Conservation (phyloP, 345 rosid genomes). For the Melastoma malabathricum region DNA sequence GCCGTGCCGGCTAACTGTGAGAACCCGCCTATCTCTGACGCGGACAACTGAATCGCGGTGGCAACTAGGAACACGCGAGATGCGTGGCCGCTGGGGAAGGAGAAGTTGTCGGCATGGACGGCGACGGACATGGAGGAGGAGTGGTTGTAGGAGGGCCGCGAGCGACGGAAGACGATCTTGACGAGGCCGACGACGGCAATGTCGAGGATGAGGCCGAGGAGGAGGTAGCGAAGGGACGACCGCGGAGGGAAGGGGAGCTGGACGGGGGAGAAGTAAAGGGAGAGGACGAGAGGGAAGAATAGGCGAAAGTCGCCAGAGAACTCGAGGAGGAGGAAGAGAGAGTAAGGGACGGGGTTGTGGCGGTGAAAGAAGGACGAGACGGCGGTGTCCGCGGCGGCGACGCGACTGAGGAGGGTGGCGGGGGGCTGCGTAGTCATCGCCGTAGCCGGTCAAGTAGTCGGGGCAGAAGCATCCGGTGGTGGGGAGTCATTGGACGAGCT, state of each 20-base stretch:
- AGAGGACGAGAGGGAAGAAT: conserved; percentile 57
- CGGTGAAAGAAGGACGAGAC: conserved; percentile 40
- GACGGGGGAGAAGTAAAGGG: conserved; percentile 33
- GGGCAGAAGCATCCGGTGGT: neutral
- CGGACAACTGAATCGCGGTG: conserved; percentile 32
- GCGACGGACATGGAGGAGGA: conserved; percentile 42
- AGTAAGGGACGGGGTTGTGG: conserved; percentile 34
- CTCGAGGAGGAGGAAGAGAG: conserved; percentile 49
- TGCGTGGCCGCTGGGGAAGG: conserved; percentile 94
- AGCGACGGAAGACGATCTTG: conserved; percentile 66
- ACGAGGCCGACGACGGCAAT: conserved; percentile 54
- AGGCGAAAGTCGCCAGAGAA: conserved; percentile 76
- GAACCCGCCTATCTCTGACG: conserved; percentile 8
- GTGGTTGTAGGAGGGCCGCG: conserved; percentile 76
- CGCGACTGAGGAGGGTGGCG: conserved; percentile 11
- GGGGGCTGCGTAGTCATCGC: neutral
- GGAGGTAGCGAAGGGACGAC: conserved; percentile 36
- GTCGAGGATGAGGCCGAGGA: conserved; percentile 75
- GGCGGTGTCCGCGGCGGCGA: conserved; percentile 34
- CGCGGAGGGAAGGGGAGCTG: conserved; percentile 19
- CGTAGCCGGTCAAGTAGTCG: conserved; percentile 4
- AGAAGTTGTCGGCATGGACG: conserved; percentile 59
- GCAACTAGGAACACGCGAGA: conserved; percentile 72
- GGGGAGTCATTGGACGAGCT: neutral
- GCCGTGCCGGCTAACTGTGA: neutral